Base-by-base conservation (phyloP, 352 stramenopile genomes). In the Pseudoperonospora humuli region DNA sequence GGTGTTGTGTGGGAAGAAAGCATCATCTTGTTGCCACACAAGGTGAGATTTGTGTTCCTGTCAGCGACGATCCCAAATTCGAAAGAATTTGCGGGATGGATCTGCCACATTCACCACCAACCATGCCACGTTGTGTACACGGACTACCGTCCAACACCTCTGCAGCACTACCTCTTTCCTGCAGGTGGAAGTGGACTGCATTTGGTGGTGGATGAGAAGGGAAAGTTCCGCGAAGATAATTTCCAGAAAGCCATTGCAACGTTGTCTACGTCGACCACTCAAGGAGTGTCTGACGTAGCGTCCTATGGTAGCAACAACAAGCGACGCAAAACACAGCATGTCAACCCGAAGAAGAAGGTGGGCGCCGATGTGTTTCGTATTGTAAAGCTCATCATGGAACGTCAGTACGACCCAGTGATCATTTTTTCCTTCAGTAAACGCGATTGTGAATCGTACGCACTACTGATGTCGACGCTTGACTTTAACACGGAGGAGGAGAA, bases 51-150 rank as follows among this genome's bases (percentile, higher is more conserved):
- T 57, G 96, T 99, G 11, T 99, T 99, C 55, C 59, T 99, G 35
- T 98, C 84, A 18, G 97, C 97, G 3, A 99, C 97, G 7, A 99
- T 99, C 52, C 96, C 96, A 0, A 99, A 99, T 83, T 95, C 94
- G 3, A 86, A 91, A 50, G 86, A 97, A 54, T 98, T 98, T 71
- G 88, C 89, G 0, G 75, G 79, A 51, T 99, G 97, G 97, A 98
- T 99, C 59, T 94, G 84, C 38, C 93, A 98, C 64, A 98, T 98
- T 57, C 95, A 99, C 69, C 95, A 98, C 65, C 96, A 99, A 68
- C 93, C 95, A 24, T 98, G 95, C 74, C 96, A 99, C 75, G 97
- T 99, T n/a, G 94, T 99, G n/a, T 99, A 99, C 76, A 99, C 97
- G 29, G 96, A 99, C 64, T 99, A 99, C 78, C 92, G 96, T 57